These are phyloP conservation scores for Zygosaccharomyces pseudorouxii DNA, from an alignment of 805 yeast species.

Conservation along the genomic window DNA sequence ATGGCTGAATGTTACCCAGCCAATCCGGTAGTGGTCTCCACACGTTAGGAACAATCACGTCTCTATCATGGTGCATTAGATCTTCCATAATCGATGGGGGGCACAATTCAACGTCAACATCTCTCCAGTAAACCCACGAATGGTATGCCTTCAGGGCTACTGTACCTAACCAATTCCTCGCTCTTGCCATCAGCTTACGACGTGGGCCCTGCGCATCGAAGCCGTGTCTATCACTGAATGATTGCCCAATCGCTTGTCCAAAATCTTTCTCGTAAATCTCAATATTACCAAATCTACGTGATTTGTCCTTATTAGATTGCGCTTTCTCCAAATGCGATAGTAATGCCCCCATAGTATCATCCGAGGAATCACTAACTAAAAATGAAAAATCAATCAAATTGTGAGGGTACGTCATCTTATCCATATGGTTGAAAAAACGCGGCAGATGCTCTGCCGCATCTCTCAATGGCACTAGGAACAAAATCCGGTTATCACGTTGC, in stretches of 20 bases:
- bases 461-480: conserved; percentile 84
- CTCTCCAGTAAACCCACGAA: conserved; percentile 96
- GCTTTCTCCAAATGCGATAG: conserved; percentile 51
- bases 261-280: conserved; percentile 89
- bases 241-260: conserved; percentile 90
- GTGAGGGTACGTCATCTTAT: conserved; percentile 80
- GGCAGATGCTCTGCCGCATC: conserved; percentile 90
- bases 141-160: conserved; percentile 88
- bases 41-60: conserved; percentile 91
- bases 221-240: conserved; percentile 89
- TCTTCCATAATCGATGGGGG: conserved; percentile 85
- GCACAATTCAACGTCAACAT: conserved; percentile 91
- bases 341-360: conserved; percentile 73
- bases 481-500: conserved; percentile 71
- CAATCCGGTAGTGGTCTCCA: conserved; percentile 89
- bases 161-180: conserved; percentile 88
- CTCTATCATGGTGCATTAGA: conserved; percentile 84
- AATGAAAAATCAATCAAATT: conserved; percentile 77
- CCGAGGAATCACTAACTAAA: conserved; percentile 84
- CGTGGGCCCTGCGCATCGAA: conserved; percentile 95
- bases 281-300: conserved; percentile 72
- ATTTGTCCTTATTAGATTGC: conserved; percentile 59
- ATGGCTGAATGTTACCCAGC: conserved; percentile 80
- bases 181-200: conserved; percentile 91
- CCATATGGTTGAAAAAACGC: conserved; percentile 81